Base-by-base conservation (phyloP, 2,329 filamentous ascomycete species). In the Triangularia setosa region DNA sequence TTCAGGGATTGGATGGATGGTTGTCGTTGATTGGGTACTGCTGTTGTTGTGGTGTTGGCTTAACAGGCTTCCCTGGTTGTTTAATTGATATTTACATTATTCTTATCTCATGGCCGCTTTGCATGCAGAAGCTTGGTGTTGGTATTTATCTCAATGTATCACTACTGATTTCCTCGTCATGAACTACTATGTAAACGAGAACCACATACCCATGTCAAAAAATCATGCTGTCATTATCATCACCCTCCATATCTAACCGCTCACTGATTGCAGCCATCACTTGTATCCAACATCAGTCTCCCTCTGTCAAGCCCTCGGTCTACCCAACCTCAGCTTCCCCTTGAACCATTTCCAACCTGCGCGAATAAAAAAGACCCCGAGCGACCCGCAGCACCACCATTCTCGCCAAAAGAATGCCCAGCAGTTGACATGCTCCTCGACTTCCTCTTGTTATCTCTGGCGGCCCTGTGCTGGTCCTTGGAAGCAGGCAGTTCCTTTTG, bases 261-360 rank as follows among this genome's bases (percentile, higher is more conserved):
- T 33, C 30, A 6, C 30, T 14, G 6, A 33, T 8, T 7, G 5
- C n/a, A n/a, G n/a, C n/a, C 12, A 35, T 18, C 35, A 18, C 5
- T n/a, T 44, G n/a, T n/a, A 21, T 8, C 35, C 16, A 44, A n/a
- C 6, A 18, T 21, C 18, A 21, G n/a, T 21, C n/a, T 4, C 11
- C 4, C 14, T 40, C 14, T 40, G 11, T 12, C 30, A 33, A 33
- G 30, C 11, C 30, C 30, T 12, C 4, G 33, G n/a, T 55, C 25
- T 55, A 16, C 52, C 27, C 24, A 8, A 9, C 12, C 23, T 55
- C 25, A 55, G 52, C 52, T 55, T 55, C 24, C 24, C 24, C 53
- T 62, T 57, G 35, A 25, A 33, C 60, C 60, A 62, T 54, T 54
- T 28, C 60, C 60, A 62, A n/a, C 54, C 54, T 57, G 33, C 23